These are phyloP conservation scores for Ustilago vetiveriae DNA, from an alignment of 1,284 basidiomycete genomes.

Conservation along the genomic window DNA sequence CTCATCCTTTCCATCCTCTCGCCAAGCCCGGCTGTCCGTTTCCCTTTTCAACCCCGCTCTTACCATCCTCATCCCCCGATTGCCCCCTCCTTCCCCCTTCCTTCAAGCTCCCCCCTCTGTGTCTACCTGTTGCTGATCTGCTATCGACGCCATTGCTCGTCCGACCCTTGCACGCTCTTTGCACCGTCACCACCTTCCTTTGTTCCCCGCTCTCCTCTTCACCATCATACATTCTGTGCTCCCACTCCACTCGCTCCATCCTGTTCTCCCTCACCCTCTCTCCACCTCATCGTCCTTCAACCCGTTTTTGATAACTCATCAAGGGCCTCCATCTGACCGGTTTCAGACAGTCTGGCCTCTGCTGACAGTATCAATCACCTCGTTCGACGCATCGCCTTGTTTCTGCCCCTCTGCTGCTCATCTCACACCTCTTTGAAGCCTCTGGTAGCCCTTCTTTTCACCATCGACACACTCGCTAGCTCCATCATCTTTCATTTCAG, in stretches of 20 bases:
- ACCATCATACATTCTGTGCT: neutral
- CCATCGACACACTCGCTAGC: constrained; percentile 9
- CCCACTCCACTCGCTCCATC: neutral
- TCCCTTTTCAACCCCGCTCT: neutral
- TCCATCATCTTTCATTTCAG: neutral
- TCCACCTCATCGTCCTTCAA: constrained; percentile 2
- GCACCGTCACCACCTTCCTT: constrained; percentile 7
- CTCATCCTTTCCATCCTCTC: neutral
- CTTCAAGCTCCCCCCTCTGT: neutral
- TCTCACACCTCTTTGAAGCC: constrained; percentile 9
- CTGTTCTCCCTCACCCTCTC: neutral
- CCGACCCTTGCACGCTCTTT: constrained; percentile 5
- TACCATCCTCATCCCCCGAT: neutral
- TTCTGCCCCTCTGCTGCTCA: neutral
- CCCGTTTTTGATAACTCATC: no score
- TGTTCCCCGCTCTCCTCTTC: neutral
- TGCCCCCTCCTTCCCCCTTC: neutral
- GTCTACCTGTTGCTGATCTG: neutral
- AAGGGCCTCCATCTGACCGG: constrained; percentile 43
- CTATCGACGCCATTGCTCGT: constrained; percentile 5
- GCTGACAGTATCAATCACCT: constrained; percentile 8
- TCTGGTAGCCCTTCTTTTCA: constrained; percentile 31
- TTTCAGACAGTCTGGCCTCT: constrained; percentile 36
- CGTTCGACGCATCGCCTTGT: neutral
- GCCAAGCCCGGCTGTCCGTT: constrained; percentile 1